A percentile compares a stretch with the other conserved stretches of the same genome.
These are phyloP conservation scores for Zygnema circumcarinatum DNA, from an alignment of 139 green algal species.

Conservation along the genomic window DNA sequence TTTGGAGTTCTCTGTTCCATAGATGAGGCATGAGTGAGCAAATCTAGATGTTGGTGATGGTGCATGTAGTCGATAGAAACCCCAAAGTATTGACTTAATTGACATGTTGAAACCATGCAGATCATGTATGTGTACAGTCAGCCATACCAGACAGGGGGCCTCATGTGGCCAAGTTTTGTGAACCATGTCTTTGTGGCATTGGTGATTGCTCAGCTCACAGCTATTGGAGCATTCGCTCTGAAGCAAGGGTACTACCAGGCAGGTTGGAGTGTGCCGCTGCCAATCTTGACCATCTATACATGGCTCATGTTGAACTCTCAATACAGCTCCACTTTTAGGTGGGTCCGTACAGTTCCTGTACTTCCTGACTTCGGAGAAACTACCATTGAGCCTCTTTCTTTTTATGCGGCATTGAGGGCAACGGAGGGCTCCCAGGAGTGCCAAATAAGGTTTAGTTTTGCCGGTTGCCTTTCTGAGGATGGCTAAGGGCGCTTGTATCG, in stretches of 20 bases:
- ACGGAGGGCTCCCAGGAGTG: too few species aligned
- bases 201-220: constrained; percentile 52
- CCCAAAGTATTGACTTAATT: too few species aligned
- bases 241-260: constrained; percentile 36
- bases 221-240: constrained; percentile 34
- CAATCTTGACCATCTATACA: constrained; percentile 46
- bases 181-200: constrained; percentile 41
- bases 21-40: too few species aligned
- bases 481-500: background rate
- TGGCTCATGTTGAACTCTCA: constrained; percentile 2
- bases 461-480: too few species aligned
- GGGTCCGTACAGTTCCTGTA: background rate
- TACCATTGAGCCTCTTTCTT: background rate
- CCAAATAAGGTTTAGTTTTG: too few species aligned
- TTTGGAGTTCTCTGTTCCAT: too few species aligned
- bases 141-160: constrained; percentile 54
- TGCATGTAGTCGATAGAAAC: too few species aligned
- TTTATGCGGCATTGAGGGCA: too few species aligned
- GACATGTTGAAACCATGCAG: too few species aligned
- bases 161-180: constrained; percentile 51
- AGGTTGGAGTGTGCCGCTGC: constrained; percentile 21
- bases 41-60: too few species aligned
- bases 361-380: background rate
- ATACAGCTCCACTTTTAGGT: constrained; percentile 35
- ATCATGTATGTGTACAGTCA: constrained; percentile 54